Evolutionary conservation across 1,284 basidiomycete genomes (phyloP).

Genomic region (Papiliotrema flavescens): DNA sequence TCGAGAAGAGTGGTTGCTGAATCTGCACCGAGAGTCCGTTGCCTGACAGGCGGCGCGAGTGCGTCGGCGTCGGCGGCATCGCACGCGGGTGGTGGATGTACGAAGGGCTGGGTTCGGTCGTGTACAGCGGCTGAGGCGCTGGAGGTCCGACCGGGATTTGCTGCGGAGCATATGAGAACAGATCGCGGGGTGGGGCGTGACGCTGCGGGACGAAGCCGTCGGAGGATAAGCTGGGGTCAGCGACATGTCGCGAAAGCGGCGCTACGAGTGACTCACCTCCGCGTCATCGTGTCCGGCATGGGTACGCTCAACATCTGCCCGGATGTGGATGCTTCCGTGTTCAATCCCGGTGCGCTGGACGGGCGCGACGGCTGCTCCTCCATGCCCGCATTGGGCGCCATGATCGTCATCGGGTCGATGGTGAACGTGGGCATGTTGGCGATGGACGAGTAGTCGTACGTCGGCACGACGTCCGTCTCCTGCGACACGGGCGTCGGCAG

Average conservation of each 20-base stretch:
- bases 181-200: conserved; percentile 26
- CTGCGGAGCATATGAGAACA: conserved; percentile 34
- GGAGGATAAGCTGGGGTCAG: conserved; percentile 21
- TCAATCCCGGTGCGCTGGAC: conserved; percentile 26
- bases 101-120: conserved; percentile 23
- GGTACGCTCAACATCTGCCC: conserved; percentile 32
- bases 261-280: conserved; percentile 26
- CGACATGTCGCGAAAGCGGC: background rate
- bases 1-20: conserved; percentile 20
- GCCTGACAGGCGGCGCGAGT: conserved; percentile 4
- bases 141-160: conserved; percentile 13
- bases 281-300: conserved; percentile 23
- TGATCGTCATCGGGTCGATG: conserved; percentile 26
- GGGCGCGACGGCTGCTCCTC: conserved; percentile 41
- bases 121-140: conserved; percentile 26
- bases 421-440: conserved; percentile 13
- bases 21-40: conserved; percentile 25
- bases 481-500: conserved; percentile 14
- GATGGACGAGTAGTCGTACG: conserved; percentile 10
- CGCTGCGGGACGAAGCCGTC: conserved; percentile 21
- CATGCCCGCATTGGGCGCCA: conserved; percentile 10
- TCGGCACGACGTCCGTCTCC: conserved; percentile 14
- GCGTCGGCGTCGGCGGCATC: conserved; percentile 19
- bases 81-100: conserved; percentile 12
- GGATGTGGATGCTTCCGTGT: conserved; percentile 17